Percentiles rank a stretch among this genome's conserved stretches.
phyloP scores from a whole-genome alignment of 2,329 filamentous ascomycete species.

The Venturia aucupariae region DNA sequence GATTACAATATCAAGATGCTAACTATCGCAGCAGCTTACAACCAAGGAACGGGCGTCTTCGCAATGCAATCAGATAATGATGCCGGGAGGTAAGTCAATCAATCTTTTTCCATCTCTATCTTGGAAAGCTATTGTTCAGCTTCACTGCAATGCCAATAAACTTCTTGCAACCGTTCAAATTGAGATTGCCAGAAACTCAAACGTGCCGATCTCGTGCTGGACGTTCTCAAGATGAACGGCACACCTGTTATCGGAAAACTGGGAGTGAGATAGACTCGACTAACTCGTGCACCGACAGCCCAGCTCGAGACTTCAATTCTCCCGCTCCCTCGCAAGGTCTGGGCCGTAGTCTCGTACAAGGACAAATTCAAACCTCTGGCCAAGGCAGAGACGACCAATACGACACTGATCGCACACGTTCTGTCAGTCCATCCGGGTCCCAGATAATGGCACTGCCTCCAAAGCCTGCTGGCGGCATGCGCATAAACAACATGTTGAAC shows the following conservation, averaged over 20 bases:
- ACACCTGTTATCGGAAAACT: not conserved
- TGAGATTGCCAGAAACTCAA: not conserved
- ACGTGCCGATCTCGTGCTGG: not conserved
- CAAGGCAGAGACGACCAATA: conserved; percentile 30
- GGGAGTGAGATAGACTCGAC: not conserved
- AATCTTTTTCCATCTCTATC: not conserved
- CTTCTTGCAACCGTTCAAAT: not conserved
- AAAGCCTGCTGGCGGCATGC: conserved; percentile 28
- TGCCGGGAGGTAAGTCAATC: conserved; percentile 17
- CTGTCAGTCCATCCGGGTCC: conserved; percentile 10
- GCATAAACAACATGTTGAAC: conserved; percentile 40
- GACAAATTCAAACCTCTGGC: conserved; percentile 18
- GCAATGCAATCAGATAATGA: conserved; percentile 12
- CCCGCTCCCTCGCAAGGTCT: conserved; percentile 21
- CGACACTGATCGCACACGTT: conserved; percentile 31
- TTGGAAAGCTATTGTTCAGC: not conserved
- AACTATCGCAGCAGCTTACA: conserved; percentile 7
- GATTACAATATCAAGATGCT: not conserved
- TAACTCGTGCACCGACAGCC: conserved; percentile 18
- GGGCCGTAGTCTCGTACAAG: conserved; percentile 17
- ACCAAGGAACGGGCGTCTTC: not conserved
- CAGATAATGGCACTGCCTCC: not conserved
- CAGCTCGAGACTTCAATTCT: conserved; percentile 19
- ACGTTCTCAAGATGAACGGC: not conserved
- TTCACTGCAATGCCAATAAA: conserved; percentile 17